Conservation (phyloP, 257 asterid species). For the Ilex asprella region DNA sequence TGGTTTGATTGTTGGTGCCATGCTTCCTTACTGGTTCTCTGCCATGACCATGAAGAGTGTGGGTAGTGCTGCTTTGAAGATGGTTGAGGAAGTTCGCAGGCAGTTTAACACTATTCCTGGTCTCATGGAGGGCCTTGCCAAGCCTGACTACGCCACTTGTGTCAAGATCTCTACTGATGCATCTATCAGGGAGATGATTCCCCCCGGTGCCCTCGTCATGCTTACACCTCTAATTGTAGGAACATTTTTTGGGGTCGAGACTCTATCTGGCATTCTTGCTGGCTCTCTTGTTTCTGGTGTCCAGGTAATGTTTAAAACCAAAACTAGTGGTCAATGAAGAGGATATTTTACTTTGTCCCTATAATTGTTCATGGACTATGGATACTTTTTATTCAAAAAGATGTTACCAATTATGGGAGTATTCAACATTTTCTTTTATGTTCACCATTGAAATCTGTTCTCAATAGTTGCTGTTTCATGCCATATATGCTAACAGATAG, state of each 20-base stretch:
- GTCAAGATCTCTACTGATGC: conserved; percentile 90
- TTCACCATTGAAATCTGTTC: too few species aligned
- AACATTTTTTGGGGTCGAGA: conserved; percentile 77
- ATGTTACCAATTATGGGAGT: too few species aligned
- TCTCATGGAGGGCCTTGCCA: conserved; percentile 65
- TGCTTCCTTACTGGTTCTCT: conserved; percentile 95
- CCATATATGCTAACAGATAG: too few species aligned
- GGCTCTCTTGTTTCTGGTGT: conserved; percentile 93
- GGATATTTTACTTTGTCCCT: too few species aligned
- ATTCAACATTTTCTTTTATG: too few species aligned
- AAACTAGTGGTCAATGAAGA: too few species aligned
- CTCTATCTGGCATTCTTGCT: conserved; percentile 83
- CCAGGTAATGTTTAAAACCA: conserved; percentile 38
- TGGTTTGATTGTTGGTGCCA: conserved; percentile 78
- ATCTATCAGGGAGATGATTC: conserved; percentile 83
- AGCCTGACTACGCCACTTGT: conserved; percentile 83
- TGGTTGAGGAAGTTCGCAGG: conserved; percentile 89
- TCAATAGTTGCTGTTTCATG: too few species aligned
- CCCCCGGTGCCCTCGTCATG: conserved; percentile 94
- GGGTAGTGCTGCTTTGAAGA: conserved; percentile 81
- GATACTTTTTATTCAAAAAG: too few species aligned
- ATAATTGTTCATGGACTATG: too few species aligned
- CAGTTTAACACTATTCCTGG: conserved; percentile 86
- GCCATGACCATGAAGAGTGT: conserved; percentile 98
- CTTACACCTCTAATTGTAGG: conserved; percentile 84